Base-by-base conservation (phyloP, 177 flowering plant species). In the Vitis hybrid region DNA sequence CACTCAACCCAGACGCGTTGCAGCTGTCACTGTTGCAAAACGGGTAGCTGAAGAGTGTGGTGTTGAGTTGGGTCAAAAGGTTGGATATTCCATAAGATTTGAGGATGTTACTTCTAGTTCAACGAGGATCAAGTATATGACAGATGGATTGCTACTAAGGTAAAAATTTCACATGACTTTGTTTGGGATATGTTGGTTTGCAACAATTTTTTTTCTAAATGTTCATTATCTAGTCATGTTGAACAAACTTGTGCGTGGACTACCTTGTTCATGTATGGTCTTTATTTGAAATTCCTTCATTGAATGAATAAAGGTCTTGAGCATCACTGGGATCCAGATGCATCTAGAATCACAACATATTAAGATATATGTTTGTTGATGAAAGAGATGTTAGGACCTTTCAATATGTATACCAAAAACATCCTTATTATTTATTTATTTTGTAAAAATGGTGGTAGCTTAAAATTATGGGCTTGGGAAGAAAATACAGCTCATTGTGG, bases 41-140 rank as follows among this genome's bases (percentile, higher is more conserved):
- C 85, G 99, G 62, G 97, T 95, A 55, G 93, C 98, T 31, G 99
- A 95, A 73, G 99, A 95, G 78, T 93, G 91, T 79, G 93, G 92
- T 62, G 91, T 82, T 51, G 82, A 88, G 62, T 70, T 93, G 70
- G 98, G 98, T 12, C 92, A 93, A 72, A 88, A 74, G 79, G 97
- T 95, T 75, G 97, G 97, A 10, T 95, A 95, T 81, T 89, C 99
- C 10, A 83, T 93, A 59, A 82, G 98, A 76, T 95, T 95, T 83
- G 98, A 95, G 53, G 99, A 95, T 77, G 69, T 61, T 60, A 95
- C 99, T 67, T 93, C 91, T 9, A 73, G 73, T 66, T 78, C 87
- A 51, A 93, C 99, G 12, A 87, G 86, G 80, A 91, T 95, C 76
- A 95, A 95, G 72, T 95, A 91, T 79, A 88, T 95, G 99, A 95